These are phyloP conservation scores for Chenopodium album DNA, from an alignment of 148 eudicot genomes.

Conservation along the genomic window DNA sequence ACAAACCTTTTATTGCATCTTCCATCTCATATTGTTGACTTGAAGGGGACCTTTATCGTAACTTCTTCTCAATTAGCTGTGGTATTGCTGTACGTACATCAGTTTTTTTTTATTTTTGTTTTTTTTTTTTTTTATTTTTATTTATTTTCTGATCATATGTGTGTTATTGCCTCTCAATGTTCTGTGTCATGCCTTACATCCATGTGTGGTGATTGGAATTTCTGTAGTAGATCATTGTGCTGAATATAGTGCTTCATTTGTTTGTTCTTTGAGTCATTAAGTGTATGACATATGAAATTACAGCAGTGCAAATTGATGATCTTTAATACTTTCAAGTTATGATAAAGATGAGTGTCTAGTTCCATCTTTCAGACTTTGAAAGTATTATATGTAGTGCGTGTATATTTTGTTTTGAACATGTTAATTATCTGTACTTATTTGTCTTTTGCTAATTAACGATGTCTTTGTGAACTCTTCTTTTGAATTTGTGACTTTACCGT, in stretches of 20 bases:
- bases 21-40: neutral
- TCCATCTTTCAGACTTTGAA: neutral
- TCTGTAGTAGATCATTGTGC: neutral
- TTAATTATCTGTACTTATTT: neutral
- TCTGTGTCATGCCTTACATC: neutral
- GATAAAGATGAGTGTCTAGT: neutral
- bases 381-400: neutral
- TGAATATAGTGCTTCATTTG: neutral
- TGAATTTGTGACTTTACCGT: conserved; percentile 27
- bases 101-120: neutral
- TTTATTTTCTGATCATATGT: neutral
- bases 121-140: neutral
- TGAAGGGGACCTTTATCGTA: neutral
- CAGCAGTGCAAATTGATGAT: neutral
- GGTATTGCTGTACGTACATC: neutral
- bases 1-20: neutral
- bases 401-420: neutral
- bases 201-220: neutral
- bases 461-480: neutral
- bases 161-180: neutral
- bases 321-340: neutral
- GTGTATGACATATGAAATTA: neutral
- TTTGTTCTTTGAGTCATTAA: neutral
- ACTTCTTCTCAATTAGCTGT: neutral
- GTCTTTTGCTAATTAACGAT: neutral